phyloP scores from a whole-genome alignment of 257 asterid genomes.

The Solanum microdontum region DNA sequence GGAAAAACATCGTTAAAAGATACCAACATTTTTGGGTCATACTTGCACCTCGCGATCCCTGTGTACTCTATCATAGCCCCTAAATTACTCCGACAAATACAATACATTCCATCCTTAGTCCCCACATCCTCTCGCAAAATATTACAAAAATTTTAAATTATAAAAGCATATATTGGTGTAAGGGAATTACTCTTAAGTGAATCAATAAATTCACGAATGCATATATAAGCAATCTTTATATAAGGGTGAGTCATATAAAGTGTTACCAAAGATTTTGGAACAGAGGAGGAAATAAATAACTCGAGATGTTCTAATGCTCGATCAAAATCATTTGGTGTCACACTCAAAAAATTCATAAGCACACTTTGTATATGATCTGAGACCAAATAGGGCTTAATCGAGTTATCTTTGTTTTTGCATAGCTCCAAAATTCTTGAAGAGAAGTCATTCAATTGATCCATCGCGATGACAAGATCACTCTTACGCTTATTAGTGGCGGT shows the following conservation, averaged over 20 bases:
- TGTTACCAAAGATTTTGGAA: neutral
- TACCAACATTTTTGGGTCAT: slow-evolving; percentile 10
- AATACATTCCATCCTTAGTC: slow-evolving; percentile 27
- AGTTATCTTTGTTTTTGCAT: slow-evolving; percentile 13
- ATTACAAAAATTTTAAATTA: slow-evolving; percentile 45
- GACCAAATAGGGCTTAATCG: neutral
- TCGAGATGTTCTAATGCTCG: neutral
- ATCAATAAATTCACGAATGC: slow-evolving; percentile 36
- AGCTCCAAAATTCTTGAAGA: slow-evolving; percentile 23
- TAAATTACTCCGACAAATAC: slow-evolving; percentile 27
- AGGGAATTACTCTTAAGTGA: slow-evolving; percentile 19
- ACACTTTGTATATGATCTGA: neutral
- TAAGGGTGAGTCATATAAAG: slow-evolving; percentile 35
- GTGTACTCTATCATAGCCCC: slow-evolving; percentile 18
- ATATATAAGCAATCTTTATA: slow-evolving; percentile 29
- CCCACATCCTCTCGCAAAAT: slow-evolving; percentile 28
- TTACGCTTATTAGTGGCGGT: slow-evolving; percentile 38
- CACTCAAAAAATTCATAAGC: neutral
- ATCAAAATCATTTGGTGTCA: neutral
- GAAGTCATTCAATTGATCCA: slow-evolving; percentile 27
- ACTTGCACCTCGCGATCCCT: slow-evolving; percentile 4
- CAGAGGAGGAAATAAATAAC: neutral
- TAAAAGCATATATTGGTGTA: slow-evolving; percentile 19
- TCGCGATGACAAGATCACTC: slow-evolving; percentile 42
- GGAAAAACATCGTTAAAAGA: slow-evolving; percentile 40